Percentiles rank a stretch among this genome's conserved stretches.
Conservation (phyloP, 108 stramenopile species). For the Nitzschia sp. region DNA sequence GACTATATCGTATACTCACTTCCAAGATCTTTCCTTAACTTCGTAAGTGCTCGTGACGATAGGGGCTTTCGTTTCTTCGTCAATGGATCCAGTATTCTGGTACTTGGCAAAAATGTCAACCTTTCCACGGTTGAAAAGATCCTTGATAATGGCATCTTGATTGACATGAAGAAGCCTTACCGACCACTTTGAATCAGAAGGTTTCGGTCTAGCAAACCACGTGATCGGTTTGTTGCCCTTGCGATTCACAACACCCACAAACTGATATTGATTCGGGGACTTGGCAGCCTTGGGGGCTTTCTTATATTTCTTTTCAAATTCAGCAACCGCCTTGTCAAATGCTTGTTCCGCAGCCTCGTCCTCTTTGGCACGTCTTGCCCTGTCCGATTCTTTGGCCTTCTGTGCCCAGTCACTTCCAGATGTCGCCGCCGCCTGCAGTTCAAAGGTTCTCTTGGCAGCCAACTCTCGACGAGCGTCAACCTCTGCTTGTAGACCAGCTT, state of each 20-base stretch:
- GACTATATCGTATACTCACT: slow-evolving; percentile 42
- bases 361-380: slow-evolving; percentile 31
- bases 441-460: slow-evolving; percentile 26
- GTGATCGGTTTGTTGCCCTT: slow-evolving; percentile 33
- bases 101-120: slow-evolving; percentile 83
- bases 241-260: slow-evolving; percentile 74
- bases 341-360: slow-evolving; percentile 59
- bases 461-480: slow-evolving; percentile 46
- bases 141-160: slow-evolving; percentile 79
- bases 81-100: slow-evolving; percentile 55
- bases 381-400: slow-evolving; percentile 39
- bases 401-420: slow-evolving; percentile 56
- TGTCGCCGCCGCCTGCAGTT: slow-evolving; percentile 17
- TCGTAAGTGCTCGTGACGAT: slow-evolving; percentile 55
- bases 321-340: slow-evolving; percentile 57
- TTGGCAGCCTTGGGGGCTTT: background rate
- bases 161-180: slow-evolving; percentile 82
- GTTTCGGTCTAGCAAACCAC: slow-evolving; percentile 85
- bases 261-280: slow-evolving; percentile 55
- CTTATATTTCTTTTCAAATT: slow-evolving; percentile 28
- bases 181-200: slow-evolving; percentile 71
- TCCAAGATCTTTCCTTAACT: slow-evolving; percentile 71
- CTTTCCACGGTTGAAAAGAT: slow-evolving; percentile 77
- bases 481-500: slow-evolving; percentile 74
- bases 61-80: slow-evolving; percentile 39